Base-by-base conservation (phyloP, 2,329 filamentous ascomycete genomes). In the Madurella mycetomatis region DNA sequence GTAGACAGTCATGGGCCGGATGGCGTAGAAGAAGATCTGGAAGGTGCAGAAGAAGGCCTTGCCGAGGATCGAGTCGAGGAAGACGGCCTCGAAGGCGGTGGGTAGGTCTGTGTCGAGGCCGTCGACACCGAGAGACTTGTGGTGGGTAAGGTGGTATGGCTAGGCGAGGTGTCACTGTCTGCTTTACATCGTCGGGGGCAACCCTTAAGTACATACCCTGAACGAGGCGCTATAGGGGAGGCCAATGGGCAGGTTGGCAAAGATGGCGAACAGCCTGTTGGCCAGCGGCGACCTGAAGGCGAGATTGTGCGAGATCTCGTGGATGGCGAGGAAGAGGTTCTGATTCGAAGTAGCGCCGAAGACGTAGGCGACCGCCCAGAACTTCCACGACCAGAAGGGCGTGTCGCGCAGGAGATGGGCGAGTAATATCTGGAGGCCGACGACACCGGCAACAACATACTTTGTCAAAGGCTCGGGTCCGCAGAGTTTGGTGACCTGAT, bases 1-100 rank as follows among this genome's bases (percentile, higher is more conserved):
- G 80, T 96, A 96, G 64, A 99, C 82, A 73, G 92, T 86, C 87
- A 97, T 96, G 57, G 94, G 94, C 15, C 94, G 89, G 48, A 99
- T 73, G 65, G 94, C 94, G 76, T 99, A 99, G 81, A 99, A 99
- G 69, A 99, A 82, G 72, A 99, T 96, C 74, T 99, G 94, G 76
- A 96, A 99, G 63, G 94, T 99, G 76, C 88, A 92, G 81, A 99
- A 99, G 78, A 99, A 99, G 62, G 94, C 87, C 75, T 99, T 99
- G 70, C 94, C 94, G 16, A 92, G 83, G 64, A 99, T 86, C 8
- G 91, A 96, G 77, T 99, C 89, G 65, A 99, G 86, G 70, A 99
- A 87, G 68, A 95, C 74, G 59, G 91, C 92, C 76, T 99, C 94
- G 48, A 96, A 73, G 47, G 89, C 84, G 16, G 94, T 97, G 19